Evolutionary conservation across 2,329 filamentous ascomycete species (phyloP), one percentile per base, ranked within the genome.

Genomic region (Botryotinia globosa): DNA sequence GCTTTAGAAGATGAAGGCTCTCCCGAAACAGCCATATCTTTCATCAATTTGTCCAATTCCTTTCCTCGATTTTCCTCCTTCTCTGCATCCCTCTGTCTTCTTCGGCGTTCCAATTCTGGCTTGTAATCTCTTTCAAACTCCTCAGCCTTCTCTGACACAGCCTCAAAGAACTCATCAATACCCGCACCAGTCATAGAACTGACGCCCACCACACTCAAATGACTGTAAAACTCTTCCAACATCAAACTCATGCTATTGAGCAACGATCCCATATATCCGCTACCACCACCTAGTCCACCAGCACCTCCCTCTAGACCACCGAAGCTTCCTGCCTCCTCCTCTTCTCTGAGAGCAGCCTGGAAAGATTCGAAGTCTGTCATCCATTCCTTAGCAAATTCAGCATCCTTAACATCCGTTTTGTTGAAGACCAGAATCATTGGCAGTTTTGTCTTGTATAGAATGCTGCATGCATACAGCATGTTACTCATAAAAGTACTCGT

Each of bases 341-440:
- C 96, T 39, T 88, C 85, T 66, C 89, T 88, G 63, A 99, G 85
- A 0, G 97, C 95, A 25, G 89, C 89, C 81, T 98, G 96, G 84
- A 99, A 99, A 0, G 92, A 90, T 77, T 99, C 96, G 79, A 98
- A 99, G 82, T 99, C 95, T 9, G 94, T 97, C 96, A 99, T 99
- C 96, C 97, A 99, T 81, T 98, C 94, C 83, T 95, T 96, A 1
- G 94, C 96, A 79, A 97, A 97, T 39, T 89, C 88, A 0, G 94
- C 93, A 79, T 97, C 92, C 81, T 97, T 94, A 59, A 97, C 94
- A 79, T 99, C 96, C 0, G 94, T 98, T 85, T 99, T 99, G 86
- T 99, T 99, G 87, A 99, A 98, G 18, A 99, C 96, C 12, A 99
- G 85, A 71, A 99, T 97, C 96, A 99, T 99, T 37, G 96, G 96